These are phyloP conservation scores for Halophytophthora batemanensis DNA, from an alignment of 352 stramenopile genomes.

Conservation along the genomic window DNA sequence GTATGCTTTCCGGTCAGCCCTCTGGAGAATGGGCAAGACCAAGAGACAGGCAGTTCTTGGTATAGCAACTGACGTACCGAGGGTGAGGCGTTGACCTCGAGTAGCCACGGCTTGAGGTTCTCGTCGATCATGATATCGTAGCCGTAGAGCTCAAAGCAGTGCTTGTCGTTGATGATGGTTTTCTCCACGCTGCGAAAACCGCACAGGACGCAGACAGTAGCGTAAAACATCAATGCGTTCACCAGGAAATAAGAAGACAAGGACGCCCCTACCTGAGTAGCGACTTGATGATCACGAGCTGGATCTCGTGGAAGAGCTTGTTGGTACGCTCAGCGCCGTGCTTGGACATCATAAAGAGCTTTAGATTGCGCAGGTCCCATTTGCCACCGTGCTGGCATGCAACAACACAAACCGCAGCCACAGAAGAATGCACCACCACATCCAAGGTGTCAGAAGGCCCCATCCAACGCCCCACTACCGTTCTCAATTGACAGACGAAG, in stretches of 20 bases:
- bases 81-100: conserved; percentile 99
- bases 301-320: conserved; percentile 89
- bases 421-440: too few species aligned
- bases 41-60: too few species aligned
- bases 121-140: conserved; percentile 97
- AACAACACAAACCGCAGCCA: not conserved
- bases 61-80: too few species aligned
- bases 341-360: conserved; percentile 90
- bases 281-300: conserved; percentile 87
- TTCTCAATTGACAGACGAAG: too few species aligned
- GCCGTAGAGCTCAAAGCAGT: conserved; percentile 93
- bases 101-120: conserved; percentile 93
- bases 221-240: conserved; percentile 18
- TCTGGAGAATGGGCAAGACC: too few species aligned
- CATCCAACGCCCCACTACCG: too few species aligned
- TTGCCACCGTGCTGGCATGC: conserved; percentile 79
- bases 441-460: too few species aligned
- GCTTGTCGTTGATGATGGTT: conserved; percentile 94
- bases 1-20: too few species aligned
- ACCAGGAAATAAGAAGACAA: conserved; percentile 55
- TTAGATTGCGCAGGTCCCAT: conserved; percentile 90
- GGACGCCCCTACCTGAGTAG: conserved; percentile 60
- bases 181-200: conserved; percentile 76
- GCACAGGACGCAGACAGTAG: not conserved
- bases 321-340: conserved; percentile 78